Conservation (phyloP, 176 grass and related monocot species). For the Poa pratensis region DNA sequence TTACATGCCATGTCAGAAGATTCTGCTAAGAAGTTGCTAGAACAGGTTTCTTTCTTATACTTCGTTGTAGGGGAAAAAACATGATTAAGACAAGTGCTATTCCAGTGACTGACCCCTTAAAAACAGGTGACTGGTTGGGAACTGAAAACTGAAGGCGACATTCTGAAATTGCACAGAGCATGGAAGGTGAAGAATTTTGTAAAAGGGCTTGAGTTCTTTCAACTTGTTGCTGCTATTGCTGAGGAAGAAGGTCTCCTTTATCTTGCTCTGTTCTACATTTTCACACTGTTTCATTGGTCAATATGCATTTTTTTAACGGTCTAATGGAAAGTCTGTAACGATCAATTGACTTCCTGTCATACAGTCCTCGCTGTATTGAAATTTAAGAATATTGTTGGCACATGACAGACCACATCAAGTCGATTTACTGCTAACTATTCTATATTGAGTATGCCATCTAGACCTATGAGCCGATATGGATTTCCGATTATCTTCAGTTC, state of each 20-base stretch:
- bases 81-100: conserved; percentile 17
- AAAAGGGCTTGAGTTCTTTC: conserved; percentile 90
- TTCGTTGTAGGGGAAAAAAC: not conserved
- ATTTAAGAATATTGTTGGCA: not conserved
- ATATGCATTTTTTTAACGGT: not conserved
- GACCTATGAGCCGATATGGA: no score
- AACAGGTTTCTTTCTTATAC: conserved; percentile 57
- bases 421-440: not conserved
- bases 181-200: conserved; percentile 93
- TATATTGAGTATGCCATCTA: not conserved
- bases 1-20: conserved; percentile 74
- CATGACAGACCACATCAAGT: not conserved
- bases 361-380: conserved; percentile 2
- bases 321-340: not conserved
- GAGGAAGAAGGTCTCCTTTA: conserved; percentile 50
- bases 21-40: conserved; percentile 70
- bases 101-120: conserved; percentile 24
- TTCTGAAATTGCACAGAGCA: conserved; percentile 67
- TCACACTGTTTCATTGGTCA: not conserved
- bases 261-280: not conserved
- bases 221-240: conserved; percentile 76
- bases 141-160: conserved; percentile 57
- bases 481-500: not conserved
- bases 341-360: conserved; percentile 12
- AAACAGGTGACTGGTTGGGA: conserved; percentile 77